Conservation (phyloP, 2,329 filamentous ascomycete species). For the Aspergillus tubingensis region DNA sequence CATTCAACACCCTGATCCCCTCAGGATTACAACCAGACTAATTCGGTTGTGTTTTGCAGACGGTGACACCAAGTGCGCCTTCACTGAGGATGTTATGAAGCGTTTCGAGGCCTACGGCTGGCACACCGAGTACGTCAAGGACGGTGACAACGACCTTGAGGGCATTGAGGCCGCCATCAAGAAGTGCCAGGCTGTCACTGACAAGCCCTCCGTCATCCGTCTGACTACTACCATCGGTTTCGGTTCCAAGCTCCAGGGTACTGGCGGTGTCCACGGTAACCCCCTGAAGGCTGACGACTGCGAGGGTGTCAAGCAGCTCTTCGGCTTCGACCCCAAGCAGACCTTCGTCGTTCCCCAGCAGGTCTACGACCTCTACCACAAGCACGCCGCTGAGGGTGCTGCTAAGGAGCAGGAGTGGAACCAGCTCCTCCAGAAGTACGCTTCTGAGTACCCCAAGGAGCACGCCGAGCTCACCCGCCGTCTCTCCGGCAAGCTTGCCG, state of each 20-base stretch:
- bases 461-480: slow-evolving; percentile 80
- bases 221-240: slow-evolving; percentile 96
- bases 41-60: slow-evolving; percentile 52
- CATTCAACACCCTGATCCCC: background rate
- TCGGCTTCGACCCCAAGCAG: slow-evolving; percentile 94
- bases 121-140: slow-evolving; percentile 80
- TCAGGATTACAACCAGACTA: background rate
- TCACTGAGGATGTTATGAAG: slow-evolving; percentile 95
- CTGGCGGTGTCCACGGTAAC: slow-evolving; percentile 92
- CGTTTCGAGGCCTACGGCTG: slow-evolving; percentile 97
- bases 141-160: slow-evolving; percentile 86
- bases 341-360: slow-evolving; percentile 90
- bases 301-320: slow-evolving; percentile 90
- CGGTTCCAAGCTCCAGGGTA: slow-evolving; percentile 90
- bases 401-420: slow-evolving; percentile 95
- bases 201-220: slow-evolving; percentile 98
- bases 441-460: slow-evolving; percentile 73
- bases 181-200: slow-evolving; percentile 80
- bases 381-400: slow-evolving; percentile 82
- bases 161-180: slow-evolving; percentile 86
- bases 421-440: slow-evolving; percentile 85
- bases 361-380: slow-evolving; percentile 88
- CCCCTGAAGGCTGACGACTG: slow-evolving; percentile 93
- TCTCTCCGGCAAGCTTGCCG: slow-evolving; percentile 78
- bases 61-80: slow-evolving; percentile 91